Evolutionary conservation across 345 rosid genomes (phyloP), one percentile per base, ranked within the genome.

Genomic region (Arabidopsis suecica): DNA sequence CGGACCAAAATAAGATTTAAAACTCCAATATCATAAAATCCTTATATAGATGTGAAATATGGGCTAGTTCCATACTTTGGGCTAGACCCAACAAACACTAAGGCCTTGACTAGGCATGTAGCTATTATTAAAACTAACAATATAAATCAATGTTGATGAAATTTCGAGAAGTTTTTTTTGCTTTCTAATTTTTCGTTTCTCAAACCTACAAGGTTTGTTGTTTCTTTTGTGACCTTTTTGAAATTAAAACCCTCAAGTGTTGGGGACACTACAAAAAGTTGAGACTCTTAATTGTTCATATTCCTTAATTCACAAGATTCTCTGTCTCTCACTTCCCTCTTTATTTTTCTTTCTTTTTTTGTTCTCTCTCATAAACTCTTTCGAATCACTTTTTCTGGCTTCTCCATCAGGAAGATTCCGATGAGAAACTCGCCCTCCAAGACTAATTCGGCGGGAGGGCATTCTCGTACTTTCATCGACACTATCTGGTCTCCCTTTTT

Each of bases 391-490:
- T 9, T 9, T 6, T 22, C n/a, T 34, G 50, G 33, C 12, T 38
- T 13, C 20, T 28, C 60, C 16, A 28, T 30, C 66, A 42, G 18
- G 6, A 57, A 59, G 47, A 3, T 38, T 12, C 44, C 65, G 70
- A 76, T 69, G 80, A 76, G 75, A 10, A 69, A 37, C 80, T 76
- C 80, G n/a, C 80, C 80, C 65, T 30, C 72, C 2, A 71, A 78
- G 56, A 58, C 22, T 1, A 57, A 62, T 0, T 42, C 49, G 10
- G 8, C 61, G 30, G 76, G 76, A 58, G 80, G 80, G 40, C 3
- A 48, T 6, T 57, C 33, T 71, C 67, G 72, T 71, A 30, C 48
- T 30, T 64, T 64, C 7, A 20, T 1, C 0, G 75, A 65, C 10
- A 7, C 34, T 0, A 25, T 36, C 5, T 65, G 66, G 66, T 56